These are phyloP conservation scores for Oryza glaberrima DNA, from an alignment of 176 grass and related monocot genomes.

Conservation along the genomic window DNA sequence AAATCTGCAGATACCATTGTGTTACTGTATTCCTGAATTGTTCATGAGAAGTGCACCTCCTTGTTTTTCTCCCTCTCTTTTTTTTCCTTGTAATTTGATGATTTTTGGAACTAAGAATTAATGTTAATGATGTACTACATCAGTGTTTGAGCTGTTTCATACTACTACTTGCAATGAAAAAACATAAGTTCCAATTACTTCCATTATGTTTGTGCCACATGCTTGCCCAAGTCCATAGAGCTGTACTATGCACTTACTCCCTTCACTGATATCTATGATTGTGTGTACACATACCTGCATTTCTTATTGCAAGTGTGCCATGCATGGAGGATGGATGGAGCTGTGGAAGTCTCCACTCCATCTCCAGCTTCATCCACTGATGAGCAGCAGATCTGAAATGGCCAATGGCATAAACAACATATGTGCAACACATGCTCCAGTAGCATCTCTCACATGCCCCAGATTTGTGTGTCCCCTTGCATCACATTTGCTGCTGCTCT, in stretches of 20 bases:
- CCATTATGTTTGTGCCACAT: conserved; percentile 39
- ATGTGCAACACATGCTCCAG: conserved; percentile 48
- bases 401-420: conserved; percentile 45
- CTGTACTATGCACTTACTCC: conserved; percentile 24
- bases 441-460: conserved; percentile 49
- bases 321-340: conserved; percentile 21
- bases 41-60: conserved; percentile 28
- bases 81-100: conserved; percentile 23
- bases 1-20: conserved; percentile 7
- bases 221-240: conserved; percentile 14
- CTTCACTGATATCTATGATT: conserved; percentile 9
- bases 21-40: conserved; percentile 22
- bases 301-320: conserved; percentile 48
- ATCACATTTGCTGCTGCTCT: background rate
- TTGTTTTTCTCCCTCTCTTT: background rate
- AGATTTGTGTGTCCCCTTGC: conserved; percentile 33
- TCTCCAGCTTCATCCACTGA: background rate
- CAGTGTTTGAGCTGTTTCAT: conserved; percentile 42
- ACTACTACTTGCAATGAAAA: conserved; percentile 17
- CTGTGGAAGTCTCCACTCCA: conserved; percentile 38
- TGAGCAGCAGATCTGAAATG: conserved; percentile 51
- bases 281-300: background rate
- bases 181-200: conserved; percentile 33
- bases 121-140: background rate
- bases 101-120: background rate